These are phyloP conservation scores for Przewalskia tangutica DNA, from an alignment of 257 asterid species.

Conservation along the genomic window DNA sequence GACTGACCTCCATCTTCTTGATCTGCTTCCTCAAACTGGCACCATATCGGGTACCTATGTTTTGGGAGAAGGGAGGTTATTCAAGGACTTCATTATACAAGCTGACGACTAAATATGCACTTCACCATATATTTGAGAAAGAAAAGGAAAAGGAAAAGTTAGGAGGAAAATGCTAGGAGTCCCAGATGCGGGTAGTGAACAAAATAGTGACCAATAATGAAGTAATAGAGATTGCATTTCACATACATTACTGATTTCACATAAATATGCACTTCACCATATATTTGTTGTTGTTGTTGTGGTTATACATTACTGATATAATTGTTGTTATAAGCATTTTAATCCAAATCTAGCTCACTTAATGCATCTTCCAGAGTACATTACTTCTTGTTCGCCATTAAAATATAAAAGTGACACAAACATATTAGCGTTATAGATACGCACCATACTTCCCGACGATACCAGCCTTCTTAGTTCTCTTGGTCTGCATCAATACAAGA, in stretches of 20 bases:
- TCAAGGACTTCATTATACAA: not conserved
- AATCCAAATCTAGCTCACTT: not conserved
- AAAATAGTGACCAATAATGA: not conserved
- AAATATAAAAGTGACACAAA: not conserved
- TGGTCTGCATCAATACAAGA: conserved; percentile 26
- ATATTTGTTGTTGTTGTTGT: not conserved
- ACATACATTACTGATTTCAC: not conserved
- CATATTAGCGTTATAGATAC: not conserved
- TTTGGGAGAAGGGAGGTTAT: not conserved
- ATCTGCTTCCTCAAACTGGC: conserved; percentile 53
- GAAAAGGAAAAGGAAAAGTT: not conserved
- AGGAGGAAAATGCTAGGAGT: too few species aligned
- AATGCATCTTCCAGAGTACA: not conserved
- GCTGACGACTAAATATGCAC: not conserved
- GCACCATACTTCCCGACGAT: conserved; percentile 49
- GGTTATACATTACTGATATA: too few species aligned
- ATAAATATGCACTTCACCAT: too few species aligned
- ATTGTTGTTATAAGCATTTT: too few species aligned
- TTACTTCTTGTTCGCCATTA: not conserved
- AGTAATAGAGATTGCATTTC: not conserved
- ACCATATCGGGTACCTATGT: conserved; percentile 56
- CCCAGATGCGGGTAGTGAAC: not conserved
- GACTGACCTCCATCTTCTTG: conserved; percentile 53
- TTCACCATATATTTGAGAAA: not conserved
- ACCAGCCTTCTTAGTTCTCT: conserved; percentile 61